Base-by-base conservation (phyloP, 2,329 filamentous ascomycete species). In the Talaromyces funiculosus region DNA sequence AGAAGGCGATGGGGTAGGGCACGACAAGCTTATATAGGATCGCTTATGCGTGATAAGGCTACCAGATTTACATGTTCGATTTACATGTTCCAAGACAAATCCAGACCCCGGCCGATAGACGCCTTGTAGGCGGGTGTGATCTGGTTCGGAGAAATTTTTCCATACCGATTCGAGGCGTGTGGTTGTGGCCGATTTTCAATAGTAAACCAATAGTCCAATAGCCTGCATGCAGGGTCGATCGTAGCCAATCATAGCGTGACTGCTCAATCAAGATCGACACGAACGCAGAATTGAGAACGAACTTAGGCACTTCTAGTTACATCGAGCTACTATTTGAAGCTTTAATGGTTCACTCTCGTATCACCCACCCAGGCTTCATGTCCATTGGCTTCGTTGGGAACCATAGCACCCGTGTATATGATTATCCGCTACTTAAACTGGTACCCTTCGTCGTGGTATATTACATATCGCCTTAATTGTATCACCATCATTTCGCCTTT, bases 191-290 rank as follows among this genome's bases (percentile, higher is more conserved):
- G 20, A 33, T 1, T n/a, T 37, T 47, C 40, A 57, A 47, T 57
- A 57, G 54, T 57, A 45, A 33, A 45, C 47, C 54, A 57, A 57
- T 57, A 57, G 54, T 55, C 47, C 54, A 57, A 57, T 57, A 57
- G 54, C 43, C 22, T 22, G 24, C 6, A 20, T 55, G 33, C 42
- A 55, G 35, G 37, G 29, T n/a, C 18, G 14, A 42, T 33, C n/a
- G n/a, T 18, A 33, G 47, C 53, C 53, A 55, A 55, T 55, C 53
- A 55, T 33, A 20, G 16, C n/a, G 18, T 31, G n/a, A 51, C 26
- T 18, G 26, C 4, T 18, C 26, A 51, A 18, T 51, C 24, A 31
- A 26, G 45, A 51, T 51, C 45, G 9, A 31, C 45, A 51, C 26
- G 4, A 31, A 51, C 26, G n/a, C 12, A 20, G 45, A 33, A 9